These are phyloP conservation scores for Parastagonospora avenae DNA, from an alignment of 2,329 filamentous ascomycete genomes.

Conservation along the genomic window DNA sequence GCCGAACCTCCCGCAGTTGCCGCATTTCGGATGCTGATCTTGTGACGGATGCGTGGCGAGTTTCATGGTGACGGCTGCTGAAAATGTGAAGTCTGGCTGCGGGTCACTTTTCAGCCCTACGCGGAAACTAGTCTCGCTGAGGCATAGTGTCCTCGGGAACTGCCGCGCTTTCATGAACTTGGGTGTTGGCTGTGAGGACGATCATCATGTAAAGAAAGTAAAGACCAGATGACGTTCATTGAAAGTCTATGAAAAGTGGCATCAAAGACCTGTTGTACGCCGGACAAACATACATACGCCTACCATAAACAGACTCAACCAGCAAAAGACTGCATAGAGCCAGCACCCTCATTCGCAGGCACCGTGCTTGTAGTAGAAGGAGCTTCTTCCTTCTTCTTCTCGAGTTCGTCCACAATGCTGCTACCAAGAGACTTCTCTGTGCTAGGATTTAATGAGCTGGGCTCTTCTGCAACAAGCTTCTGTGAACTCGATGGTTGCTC, in stretches of 20 bases:
- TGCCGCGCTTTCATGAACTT: too few relatives aligned
- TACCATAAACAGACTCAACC: not conserved
- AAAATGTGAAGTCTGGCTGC: not conserved
- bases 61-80: not conserved
- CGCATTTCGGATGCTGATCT: conserved; percentile 16
- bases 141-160: not conserved
- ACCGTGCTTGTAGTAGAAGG: not conserved
- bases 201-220: not conserved
- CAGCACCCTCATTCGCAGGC: conserved; percentile 4
- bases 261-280: not conserved
- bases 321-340: conserved; percentile 9
- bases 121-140: not conserved
- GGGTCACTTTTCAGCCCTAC: not conserved
- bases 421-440: not conserved
- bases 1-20: conserved; percentile 16
- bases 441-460: not conserved
- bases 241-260: not conserved
- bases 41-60: conserved; percentile 8
- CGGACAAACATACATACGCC: not conserved
- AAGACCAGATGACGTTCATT: not conserved
- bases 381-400: conserved; percentile 8
- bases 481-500: conserved; percentile 4
- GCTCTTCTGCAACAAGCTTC: conserved; percentile 2
- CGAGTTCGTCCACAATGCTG: not conserved
- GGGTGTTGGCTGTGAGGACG: too few relatives aligned